Conservation (phyloP, 805 yeast genomes). For the Starmerella apicola region DNA sequence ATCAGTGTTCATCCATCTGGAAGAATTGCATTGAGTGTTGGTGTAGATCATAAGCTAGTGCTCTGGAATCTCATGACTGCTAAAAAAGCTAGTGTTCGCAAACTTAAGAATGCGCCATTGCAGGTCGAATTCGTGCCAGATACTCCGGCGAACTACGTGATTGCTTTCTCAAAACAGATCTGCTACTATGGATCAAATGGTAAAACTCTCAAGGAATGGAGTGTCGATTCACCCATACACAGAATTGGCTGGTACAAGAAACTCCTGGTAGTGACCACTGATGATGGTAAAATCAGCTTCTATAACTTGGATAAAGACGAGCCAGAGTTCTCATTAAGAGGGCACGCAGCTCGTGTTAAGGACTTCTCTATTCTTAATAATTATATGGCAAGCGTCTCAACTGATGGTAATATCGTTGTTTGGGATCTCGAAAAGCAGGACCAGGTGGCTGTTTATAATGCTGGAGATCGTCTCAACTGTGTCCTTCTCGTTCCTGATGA, state of each 20-base stretch:
- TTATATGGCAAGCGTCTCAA: conserved; percentile 67
- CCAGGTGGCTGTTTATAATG: conserved; percentile 79
- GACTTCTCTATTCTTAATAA: conserved; percentile 45
- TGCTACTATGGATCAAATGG: conserved; percentile 36
- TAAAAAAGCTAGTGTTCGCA: conserved; percentile 76
- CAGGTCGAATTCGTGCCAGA: conserved; percentile 41
- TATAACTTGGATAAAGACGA: conserved; percentile 30
- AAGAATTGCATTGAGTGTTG: conserved; percentile 78
- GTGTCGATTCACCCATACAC: conserved; percentile 45
- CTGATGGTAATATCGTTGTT: conserved; percentile 86
- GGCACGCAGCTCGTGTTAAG: conserved; percentile 79
- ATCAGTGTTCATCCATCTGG: conserved; percentile 83
- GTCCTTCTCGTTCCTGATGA: conserved; percentile 57
- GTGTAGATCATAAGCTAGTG: conserved; percentile 69
- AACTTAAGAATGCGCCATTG: conserved; percentile 26
- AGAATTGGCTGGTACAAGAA: conserved; percentile 46
- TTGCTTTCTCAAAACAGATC: conserved; percentile 43
- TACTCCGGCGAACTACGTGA: conserved; percentile 60
- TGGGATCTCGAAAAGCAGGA: conserved; percentile 65
- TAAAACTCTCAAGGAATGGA: conserved; percentile 30
- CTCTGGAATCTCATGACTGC: conserved; percentile 97
- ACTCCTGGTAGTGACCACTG: conserved; percentile 53
- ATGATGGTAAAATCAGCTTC: conserved; percentile 59
- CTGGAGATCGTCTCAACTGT: conserved; percentile 87
- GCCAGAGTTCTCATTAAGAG: conserved; percentile 46